Evolutionary conservation across 768 basidiomycete genomes (phyloP).

Genomic region (Tulasnella sp.): DNA sequence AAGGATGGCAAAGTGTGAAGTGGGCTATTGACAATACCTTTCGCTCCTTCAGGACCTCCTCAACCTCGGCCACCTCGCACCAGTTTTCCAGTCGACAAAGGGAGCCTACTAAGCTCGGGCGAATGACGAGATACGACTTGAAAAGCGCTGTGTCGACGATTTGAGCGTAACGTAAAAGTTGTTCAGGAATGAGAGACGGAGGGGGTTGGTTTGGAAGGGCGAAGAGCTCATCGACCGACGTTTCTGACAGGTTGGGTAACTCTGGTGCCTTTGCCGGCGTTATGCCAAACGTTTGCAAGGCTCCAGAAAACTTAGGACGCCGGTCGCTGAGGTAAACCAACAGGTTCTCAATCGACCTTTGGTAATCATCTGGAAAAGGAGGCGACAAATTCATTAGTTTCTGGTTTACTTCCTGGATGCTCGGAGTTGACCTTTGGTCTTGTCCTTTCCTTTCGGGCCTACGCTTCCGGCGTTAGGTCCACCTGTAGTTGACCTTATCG

Average conservation of each 20-base stretch:
- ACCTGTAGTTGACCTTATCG: slow-evolving; percentile 38
- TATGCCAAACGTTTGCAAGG: slow-evolving; percentile 64
- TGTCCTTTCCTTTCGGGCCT: slow-evolving; percentile 37
- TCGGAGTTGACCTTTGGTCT: slow-evolving; percentile 31
- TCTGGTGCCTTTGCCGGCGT: slow-evolving; percentile 66
- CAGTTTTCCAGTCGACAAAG: slow-evolving; percentile 90
- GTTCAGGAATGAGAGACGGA: slow-evolving; percentile 68
- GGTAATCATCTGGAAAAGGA: slow-evolving; percentile 49
- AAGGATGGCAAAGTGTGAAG: background rate
- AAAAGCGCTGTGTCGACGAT: slow-evolving; percentile 94
- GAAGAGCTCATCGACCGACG: slow-evolving; percentile 70
- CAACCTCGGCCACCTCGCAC: slow-evolving; percentile 94
- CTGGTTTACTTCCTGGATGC: background rate
- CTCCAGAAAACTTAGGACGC: slow-evolving; percentile 77
- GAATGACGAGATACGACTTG: slow-evolving; percentile 80
- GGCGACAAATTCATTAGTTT: too few species aligned
- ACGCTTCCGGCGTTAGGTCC: background rate
- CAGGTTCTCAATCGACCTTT: slow-evolving; percentile 79
- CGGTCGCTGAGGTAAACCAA: slow-evolving; percentile 85
- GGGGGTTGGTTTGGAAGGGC: slow-evolving; percentile 72
- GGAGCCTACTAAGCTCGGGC: slow-evolving; percentile 76
- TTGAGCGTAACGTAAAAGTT: slow-evolving; percentile 84
- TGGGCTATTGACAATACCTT: slow-evolving; percentile 50
- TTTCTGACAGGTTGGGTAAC: slow-evolving; percentile 64
- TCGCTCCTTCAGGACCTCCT: slow-evolving; percentile 73